Evolutionary conservation across 192 early-diverging fungal genomes (phyloP), one percentile per base, ranked within the genome.

Genomic region (Backusella macrospora): DNA sequence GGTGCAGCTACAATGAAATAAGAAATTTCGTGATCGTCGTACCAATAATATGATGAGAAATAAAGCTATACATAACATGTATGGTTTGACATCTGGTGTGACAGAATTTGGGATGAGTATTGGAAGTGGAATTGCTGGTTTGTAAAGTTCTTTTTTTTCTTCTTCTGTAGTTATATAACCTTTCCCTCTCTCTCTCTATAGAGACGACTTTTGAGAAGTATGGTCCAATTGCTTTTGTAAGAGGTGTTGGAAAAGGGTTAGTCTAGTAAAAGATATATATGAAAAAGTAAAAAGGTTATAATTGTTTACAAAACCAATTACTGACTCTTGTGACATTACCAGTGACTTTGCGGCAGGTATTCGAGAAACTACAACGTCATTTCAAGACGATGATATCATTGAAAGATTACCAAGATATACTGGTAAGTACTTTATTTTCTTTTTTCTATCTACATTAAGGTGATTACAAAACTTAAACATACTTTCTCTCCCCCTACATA

Each of bases 1-100:
- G 84, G 94, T 10, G 90, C 92, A 3, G 94, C 93, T 48, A 95
- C 95, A 0, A 81, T 96, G 86, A 94, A 94, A 96, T 77, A 84
- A 87, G 46, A 85, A 88, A 68, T 96, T 90, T 83, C 94, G 94
- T 82, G 86, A 90, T 37, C 82, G 88, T 34, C 83, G 94, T 66
- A 84, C 88, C 43, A 82, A 94, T 43, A 81, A 82, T 40, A 85
- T 89, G 43, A 87, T 86, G 3, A 76, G 95, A 69, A 95, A 96
- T 79, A 86, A 90, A 39, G 93, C 95, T 23, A 86, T 87, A 62
- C 95, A 96, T 74, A 91, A 91, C 9, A 85, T 92, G 12, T 89
- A 89, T 65, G 95, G 95, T n/a, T 90, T 96, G 0, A 91, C 94
- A 0, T 85, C 86, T 18, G 95, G 95, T 26, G 92, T 90, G 10